phyloP scores from a whole-genome alignment of 1,139 yeast genomes.

The Sugiyamaella pinicola region DNA sequence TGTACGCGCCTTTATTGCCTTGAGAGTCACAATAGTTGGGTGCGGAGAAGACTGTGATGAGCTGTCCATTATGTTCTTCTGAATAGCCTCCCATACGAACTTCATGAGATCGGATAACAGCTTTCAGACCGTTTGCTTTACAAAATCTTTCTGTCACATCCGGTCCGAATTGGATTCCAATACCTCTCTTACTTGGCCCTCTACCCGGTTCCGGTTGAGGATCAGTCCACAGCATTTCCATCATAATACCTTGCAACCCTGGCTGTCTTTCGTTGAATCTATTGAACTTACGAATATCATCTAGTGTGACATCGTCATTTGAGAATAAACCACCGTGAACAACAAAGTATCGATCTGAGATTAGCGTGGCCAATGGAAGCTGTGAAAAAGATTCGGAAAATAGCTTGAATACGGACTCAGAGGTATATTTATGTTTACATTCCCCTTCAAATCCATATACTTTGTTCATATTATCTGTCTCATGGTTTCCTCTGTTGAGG shows the following conservation, averaged over 20 bases:
- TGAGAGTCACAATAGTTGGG: slow-evolving; percentile 96
- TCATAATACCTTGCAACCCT: slow-evolving; percentile 86
- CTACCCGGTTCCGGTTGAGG: slow-evolving; percentile 82
- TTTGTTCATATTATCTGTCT: slow-evolving; percentile 94
- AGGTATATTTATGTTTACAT: slow-evolving; percentile 79
- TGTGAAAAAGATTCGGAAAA: slow-evolving; percentile 86
- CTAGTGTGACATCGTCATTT: slow-evolving; percentile 66
- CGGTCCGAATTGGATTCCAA: slow-evolving; percentile 96
- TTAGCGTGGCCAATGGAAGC: slow-evolving; percentile 82
- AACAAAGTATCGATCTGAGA: slow-evolving; percentile 75
- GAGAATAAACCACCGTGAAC: slow-evolving; percentile 97
- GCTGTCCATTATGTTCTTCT: slow-evolving; percentile 79
- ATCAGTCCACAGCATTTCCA: slow-evolving; percentile 98
- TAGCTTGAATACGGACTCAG: slow-evolving; percentile 77
- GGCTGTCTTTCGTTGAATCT: slow-evolving; percentile 75
- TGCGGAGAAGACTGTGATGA: slow-evolving; percentile 92
- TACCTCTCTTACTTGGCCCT: slow-evolving; percentile 89
- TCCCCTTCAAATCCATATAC: slow-evolving; percentile 97
- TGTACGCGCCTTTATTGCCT: slow-evolving; percentile 88
- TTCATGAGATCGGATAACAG: slow-evolving; percentile 91
- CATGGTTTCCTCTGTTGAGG: slow-evolving; percentile 94
- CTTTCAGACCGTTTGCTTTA: slow-evolving; percentile 66
- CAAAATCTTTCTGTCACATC: slow-evolving; percentile 85
- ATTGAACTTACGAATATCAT: slow-evolving; percentile 72
- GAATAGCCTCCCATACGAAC: slow-evolving; percentile 91